Evolutionary conservation across 2,329 filamentous ascomycete species (phyloP).

Genomic region (Beauveria asiatica): DNA sequence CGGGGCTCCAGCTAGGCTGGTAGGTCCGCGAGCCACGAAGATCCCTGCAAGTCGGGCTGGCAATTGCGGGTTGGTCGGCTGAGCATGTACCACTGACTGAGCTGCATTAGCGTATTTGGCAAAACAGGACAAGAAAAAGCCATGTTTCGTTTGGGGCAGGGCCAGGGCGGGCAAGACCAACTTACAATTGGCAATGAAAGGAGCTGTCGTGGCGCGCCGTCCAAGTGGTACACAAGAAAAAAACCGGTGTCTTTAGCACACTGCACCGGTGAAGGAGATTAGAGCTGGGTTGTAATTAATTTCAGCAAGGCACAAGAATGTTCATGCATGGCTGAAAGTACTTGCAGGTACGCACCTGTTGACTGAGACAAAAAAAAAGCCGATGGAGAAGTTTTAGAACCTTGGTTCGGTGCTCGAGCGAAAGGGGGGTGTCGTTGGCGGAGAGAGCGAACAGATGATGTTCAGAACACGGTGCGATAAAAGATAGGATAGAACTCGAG

Average conservation of each 20-base stretch:
- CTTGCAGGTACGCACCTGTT: not conserved
- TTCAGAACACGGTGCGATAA: not conserved
- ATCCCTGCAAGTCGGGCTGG: constrained; percentile 15
- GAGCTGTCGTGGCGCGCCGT: not conserved
- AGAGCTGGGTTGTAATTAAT: not conserved
- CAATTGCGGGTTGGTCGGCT: constrained; percentile 7
- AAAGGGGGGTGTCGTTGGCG: not conserved
- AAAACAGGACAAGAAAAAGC: constrained; percentile 9
- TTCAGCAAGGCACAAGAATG: not conserved
- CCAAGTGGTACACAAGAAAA: not conserved
- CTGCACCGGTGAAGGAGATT: not conserved
- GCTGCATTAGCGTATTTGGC: not conserved
- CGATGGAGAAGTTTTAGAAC: constrained; percentile 2
- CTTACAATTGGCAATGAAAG: not conserved
- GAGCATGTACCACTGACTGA: constrained; percentile 9
- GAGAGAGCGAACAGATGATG: not conserved
- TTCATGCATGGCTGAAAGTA: not conserved
- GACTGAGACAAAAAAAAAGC: not conserved
- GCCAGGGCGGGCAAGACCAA: not conserved
- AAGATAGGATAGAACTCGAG: not conserved
- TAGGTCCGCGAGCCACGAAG: constrained; percentile 5
- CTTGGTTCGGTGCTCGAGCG: not conserved
- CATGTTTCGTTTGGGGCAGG: not conserved
- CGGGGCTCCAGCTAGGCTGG: not conserved
- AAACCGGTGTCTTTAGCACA: not conserved